Evolutionary conservation across 441 rosid genomes (phyloP).

Genomic region (Erodium texanum): DNA sequence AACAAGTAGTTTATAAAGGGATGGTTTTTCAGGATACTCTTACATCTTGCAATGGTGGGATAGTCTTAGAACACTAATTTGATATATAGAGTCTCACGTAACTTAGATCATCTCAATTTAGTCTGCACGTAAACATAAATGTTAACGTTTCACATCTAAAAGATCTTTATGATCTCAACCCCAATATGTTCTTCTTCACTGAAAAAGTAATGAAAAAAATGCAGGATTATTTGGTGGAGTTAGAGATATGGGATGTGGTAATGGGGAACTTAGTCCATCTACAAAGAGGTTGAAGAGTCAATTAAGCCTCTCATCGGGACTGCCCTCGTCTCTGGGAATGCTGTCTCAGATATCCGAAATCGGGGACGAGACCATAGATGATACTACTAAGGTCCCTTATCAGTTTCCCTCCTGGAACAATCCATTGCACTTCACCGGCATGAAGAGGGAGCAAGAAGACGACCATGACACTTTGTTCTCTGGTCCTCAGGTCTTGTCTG

Average conservation of each 20-base stretch:
- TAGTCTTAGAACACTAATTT: no score
- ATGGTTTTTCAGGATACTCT: no score
- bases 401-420: slow-evolving; percentile 40
- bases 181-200: no score
- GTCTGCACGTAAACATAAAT: no score
- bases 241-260: slow-evolving; percentile 34
- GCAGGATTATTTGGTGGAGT: no score
- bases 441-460: slow-evolving; percentile 30
- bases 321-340: slow-evolving; percentile 63
- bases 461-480: slow-evolving; percentile 22
- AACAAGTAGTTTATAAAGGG: no score
- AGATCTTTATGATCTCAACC: no score
- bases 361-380: slow-evolving; percentile 25
- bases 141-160: no score
- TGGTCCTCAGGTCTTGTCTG: slow-evolving; percentile 28
- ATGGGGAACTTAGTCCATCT: slow-evolving; percentile 44
- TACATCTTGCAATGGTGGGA: no score
- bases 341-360: slow-evolving; percentile 58
- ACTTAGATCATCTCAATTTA: no score
- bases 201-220: slow-evolving; percentile 5
- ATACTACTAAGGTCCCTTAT: slow-evolving; percentile 11
- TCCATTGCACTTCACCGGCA: slow-evolving; percentile 15
- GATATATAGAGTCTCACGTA: no score
- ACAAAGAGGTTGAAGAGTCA: slow-evolving; percentile 44
- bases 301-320: slow-evolving; percentile 36